These are phyloP conservation scores for Acer negundo DNA, from an alignment of 345 rosid species.

Conservation along the genomic window DNA sequence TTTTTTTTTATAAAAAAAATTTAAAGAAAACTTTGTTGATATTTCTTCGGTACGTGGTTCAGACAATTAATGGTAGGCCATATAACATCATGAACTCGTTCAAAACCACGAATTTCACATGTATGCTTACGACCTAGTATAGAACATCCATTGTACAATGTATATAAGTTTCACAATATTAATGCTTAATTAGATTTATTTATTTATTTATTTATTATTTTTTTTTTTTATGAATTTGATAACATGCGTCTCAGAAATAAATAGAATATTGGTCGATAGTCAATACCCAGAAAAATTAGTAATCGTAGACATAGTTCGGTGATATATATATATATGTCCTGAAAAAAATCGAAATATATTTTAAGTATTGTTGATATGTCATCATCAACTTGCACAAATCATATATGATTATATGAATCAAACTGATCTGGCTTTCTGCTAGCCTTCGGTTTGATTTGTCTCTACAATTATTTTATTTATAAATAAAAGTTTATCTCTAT, in stretches of 20 bases:
- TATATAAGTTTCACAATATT: no score
- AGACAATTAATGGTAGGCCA: not conserved
- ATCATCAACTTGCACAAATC: constrained; percentile 23
- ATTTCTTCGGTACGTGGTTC: not conserved
- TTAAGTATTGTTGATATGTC: constrained; percentile 27
- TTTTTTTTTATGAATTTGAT: no score
- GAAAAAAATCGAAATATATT: not conserved
- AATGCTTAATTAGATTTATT: not conserved
- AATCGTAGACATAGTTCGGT: not conserved
- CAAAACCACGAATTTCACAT: constrained; percentile 14
- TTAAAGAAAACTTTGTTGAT: not conserved
- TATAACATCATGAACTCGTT: not conserved
- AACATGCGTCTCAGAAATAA: no score
- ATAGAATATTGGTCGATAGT: no score
- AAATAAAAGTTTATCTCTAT: not conserved
- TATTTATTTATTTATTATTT: not conserved
- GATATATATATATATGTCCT: no score
- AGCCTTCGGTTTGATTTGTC: not conserved
- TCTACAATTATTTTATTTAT: no score
- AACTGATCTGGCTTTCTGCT: constrained; percentile 3
- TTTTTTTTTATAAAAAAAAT: no score
- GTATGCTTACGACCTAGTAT: no score
- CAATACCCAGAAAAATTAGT: not conserved
- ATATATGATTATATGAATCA: not conserved
- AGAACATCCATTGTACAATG: no score